Conservation (phyloP, 345 rosid species). For the Hibiscus mutabilis region DNA sequence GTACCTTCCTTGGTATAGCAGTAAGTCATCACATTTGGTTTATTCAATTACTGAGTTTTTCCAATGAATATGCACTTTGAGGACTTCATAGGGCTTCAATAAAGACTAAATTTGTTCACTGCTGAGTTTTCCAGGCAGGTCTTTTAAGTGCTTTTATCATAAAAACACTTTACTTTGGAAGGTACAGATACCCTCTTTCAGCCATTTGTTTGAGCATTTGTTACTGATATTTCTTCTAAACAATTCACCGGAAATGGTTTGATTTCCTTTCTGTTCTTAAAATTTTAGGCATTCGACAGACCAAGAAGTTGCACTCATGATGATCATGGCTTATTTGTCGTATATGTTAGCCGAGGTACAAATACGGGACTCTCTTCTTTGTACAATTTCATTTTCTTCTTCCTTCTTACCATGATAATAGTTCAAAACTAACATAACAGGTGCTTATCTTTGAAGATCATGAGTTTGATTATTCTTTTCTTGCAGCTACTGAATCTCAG, state of each 20-base stretch:
- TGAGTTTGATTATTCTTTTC: not conserved
- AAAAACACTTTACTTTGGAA: conserved; percentile 57
- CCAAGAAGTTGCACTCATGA: conserved; percentile 60
- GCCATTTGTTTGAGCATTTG: not conserved
- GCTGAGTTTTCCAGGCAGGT: conserved; percentile 38
- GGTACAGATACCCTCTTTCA: conserved; percentile 23
- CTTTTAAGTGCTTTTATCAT: conserved; percentile 64
- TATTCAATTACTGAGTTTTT: not conserved
- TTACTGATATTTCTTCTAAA: not conserved
- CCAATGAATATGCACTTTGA: not conserved
- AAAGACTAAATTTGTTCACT: conserved; percentile 1
- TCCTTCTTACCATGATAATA: not conserved
- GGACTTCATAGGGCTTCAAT: not conserved
- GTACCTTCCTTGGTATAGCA: conserved; percentile 48
- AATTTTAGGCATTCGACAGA: conserved; percentile 58
- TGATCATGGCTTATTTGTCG: conserved; percentile 64
- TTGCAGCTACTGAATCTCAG: conserved; percentile 59
- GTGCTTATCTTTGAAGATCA: not conserved
- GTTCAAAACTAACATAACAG: not conserved
- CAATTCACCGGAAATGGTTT: not conserved
- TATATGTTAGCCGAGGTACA: conserved; percentile 68
- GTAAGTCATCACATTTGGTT: conserved; percentile 32
- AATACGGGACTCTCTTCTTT: not conserved
- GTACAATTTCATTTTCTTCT: not conserved
- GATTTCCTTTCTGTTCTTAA: conserved; percentile 2